Conservation (phyloP, 2,329 filamentous ascomycete species). For the Xylaria sp. region DNA sequence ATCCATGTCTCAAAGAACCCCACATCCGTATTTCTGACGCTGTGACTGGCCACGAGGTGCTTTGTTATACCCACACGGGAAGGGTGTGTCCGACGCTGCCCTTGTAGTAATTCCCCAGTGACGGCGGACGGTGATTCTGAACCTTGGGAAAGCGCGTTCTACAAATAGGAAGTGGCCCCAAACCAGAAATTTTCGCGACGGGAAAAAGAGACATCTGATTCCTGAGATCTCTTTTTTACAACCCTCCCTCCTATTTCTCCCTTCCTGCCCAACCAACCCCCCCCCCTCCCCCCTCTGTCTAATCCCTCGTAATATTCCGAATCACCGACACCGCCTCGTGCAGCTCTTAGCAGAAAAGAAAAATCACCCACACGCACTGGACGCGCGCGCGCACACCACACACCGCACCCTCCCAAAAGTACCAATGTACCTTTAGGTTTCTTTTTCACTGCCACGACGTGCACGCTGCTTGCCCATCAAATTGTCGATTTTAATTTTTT, state of each 20-base stretch:
- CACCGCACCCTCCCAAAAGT: slow-evolving; percentile 27
- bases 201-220: slow-evolving; percentile 40
- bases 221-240: slow-evolving; percentile 41
- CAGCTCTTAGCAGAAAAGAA: slow-evolving; percentile 26
- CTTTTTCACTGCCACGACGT: slow-evolving; percentile 14
- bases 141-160: slow-evolving; percentile 39
- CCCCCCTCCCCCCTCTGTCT: slow-evolving; percentile 10
- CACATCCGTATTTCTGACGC: slow-evolving; percentile 13
- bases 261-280: slow-evolving; percentile 36
- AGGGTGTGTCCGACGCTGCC: slow-evolving; percentile 19
- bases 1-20: slow-evolving; percentile 24
- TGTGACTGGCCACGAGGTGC: slow-evolving; percentile 24
- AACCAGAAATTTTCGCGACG: slow-evolving; percentile 42
- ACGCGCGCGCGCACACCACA: slow-evolving; percentile 22
- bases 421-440: slow-evolving; percentile 32
- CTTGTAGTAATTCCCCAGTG: slow-evolving; percentile 29
- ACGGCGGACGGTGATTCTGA: slow-evolving; percentile 36
- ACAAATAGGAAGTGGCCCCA: slow-evolving; percentile 49
- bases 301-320: slow-evolving; percentile 31
- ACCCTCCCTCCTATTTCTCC: slow-evolving; percentile 41
- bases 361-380: slow-evolving; percentile 16
- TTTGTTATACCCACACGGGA: slow-evolving; percentile 22
- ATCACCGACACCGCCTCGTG: slow-evolving; percentile 34
- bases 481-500: slow-evolving; percentile 26
- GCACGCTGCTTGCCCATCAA: slow-evolving; percentile 20